Base-by-base conservation (phyloP, 306 rosid species). In the Quercus dentata region DNA sequence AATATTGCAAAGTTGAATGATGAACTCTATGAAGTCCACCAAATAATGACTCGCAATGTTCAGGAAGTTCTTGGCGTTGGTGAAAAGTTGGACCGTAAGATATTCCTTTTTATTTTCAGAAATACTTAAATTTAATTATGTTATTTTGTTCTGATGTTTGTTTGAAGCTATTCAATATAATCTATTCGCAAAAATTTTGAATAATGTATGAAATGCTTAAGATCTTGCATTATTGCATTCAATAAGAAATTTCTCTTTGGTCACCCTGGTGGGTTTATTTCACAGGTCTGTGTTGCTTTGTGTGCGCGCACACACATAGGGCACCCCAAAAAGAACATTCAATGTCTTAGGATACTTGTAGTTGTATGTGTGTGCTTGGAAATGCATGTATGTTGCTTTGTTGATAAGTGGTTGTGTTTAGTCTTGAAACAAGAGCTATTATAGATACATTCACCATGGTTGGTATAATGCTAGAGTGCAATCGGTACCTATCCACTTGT, bases 61-160 rank as follows among this genome's bases (percentile, higher is more conserved):
- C 99, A 93, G 88, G 99, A 96, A 82, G 98, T 96, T 86, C 97
- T 96, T 80, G 99, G 99, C 83, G 99, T 96, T 78, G 99, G 99
- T 67, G 98, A 96, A 90, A 96, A 93, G 86, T 89, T 96, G 92
- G 98, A 96, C 84, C 98, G 99, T 96, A 93, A 90, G 99, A 69
- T 58, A 69, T 77, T 86, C 67, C 38, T 79, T 44, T 73, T 63
- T 86, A 55, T 71, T 64, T 11, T 4, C 35, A 25, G 54, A 41
- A 41, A 35, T 79, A 71, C 55, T 56, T 30, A 1, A 5, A 73
- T 73, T 13, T 79, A 61, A 35, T 79, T 70, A 38, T 74, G 31
- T 56, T 51, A 51, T 73, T 78, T 76, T 77, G 15, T 68, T 68
- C 63, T 81, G 44, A 73, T 75, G 31, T 72, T 80, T 75, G 74